Evolutionary conservation across 2,329 filamentous ascomycete genomes (phyloP), one percentile per base, ranked within the genome.

Genomic region (Arthrinium puccinioides): DNA sequence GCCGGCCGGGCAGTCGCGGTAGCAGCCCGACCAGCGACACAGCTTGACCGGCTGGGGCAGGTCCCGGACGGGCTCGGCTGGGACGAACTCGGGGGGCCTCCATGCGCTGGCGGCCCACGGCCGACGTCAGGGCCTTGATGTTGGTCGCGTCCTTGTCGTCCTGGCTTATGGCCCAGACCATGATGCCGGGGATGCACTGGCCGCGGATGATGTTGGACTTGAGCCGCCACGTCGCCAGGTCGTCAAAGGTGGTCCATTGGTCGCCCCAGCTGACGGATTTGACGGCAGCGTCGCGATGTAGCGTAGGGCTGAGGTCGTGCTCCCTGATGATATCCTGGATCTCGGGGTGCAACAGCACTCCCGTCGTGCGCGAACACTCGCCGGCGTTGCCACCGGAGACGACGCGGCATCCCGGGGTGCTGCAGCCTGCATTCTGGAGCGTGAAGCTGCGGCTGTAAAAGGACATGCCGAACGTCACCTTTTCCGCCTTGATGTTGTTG

Each of bases 391-490:
- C 29, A 6, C 18, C 29, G 7, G 29, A 32, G 9, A 13, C 9
- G 20, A 40, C 34, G 14, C 6, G n/a, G 26, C 38, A 40, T 6
- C 38, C 38, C 6, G 38, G 32, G 4, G 9, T 40, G 9, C 21
- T 44, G 44, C 59, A 61, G 9, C 6, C 16, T 0, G 53, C 40
- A 32, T 54, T 42, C 1, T 36, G 30, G 30, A 56, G 37, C 4
- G 47, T 54, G 40, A 57, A 59, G 40, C 32, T 23, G 1, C 44
- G 51, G 5, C 67, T 64, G 43, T 74, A 74, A 40, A 68, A 72
- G 4, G 56, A 64, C 3, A 66, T 23, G 1, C 70, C 70, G 7
- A 76, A 37, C 4, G 49, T 53, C 5, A 76, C 53, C 19, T 66
- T 62, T 0, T 42, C 32, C 0, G 70, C 61, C 5, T 56, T 47